Evolutionary conservation across 371 early-diverging fungal genomes (phyloP), one percentile per base, ranked within the genome.

Genomic region (Mortierella sp.): DNA sequence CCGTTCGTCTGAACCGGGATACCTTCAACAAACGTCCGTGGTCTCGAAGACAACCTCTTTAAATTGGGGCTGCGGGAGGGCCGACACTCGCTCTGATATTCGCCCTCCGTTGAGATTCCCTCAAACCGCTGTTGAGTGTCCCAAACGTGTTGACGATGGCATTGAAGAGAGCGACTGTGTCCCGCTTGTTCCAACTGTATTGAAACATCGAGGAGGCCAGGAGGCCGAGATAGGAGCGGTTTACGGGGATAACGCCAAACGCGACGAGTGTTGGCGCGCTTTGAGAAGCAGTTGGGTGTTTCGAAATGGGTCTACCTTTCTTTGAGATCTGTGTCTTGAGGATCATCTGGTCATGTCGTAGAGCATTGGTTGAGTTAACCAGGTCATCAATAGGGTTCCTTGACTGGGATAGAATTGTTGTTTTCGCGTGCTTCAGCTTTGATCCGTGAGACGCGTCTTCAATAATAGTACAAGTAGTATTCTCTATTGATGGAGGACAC

Each of bases 321-420:
- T 76, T 76, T 51, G 78, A 70, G 30, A 76, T 76, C 59, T 76
- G 78, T 3, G 78, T 59, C 58, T 66, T 76, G 27, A 66, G 63
- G 21, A 69, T 52, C 13, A 76, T 66, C 0, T 70, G 78, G 23
- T 76, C 70, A n/a, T 60, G 45, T 24, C 55, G 57, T 19, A 8
- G 31, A 12, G 53, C 9, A 2, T 45, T 47, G 12, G n/a, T n/a
- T n/a, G 56, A 45, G 0, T 48, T 47, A 18, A 27, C 45, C 6
- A 27, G 45, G 47, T 23, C 41, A 10, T 10, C 31, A 53, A 8
- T 46, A 23, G 57, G 48, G 23, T 30, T 5, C 39, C 30, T 42
- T 2, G 54, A 47, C 24, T 49, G 61, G 38, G 43, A 30, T 24
- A 8, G 2, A 16, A 59, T 31, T 6, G 67, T 13, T 46, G 58